Percentiles rank a stretch among this genome's conserved stretches.
Evolutionary conservation across 805 yeast genomes (phyloP).

Genomic region (Maudiozyma serrabonitensis): DNA sequence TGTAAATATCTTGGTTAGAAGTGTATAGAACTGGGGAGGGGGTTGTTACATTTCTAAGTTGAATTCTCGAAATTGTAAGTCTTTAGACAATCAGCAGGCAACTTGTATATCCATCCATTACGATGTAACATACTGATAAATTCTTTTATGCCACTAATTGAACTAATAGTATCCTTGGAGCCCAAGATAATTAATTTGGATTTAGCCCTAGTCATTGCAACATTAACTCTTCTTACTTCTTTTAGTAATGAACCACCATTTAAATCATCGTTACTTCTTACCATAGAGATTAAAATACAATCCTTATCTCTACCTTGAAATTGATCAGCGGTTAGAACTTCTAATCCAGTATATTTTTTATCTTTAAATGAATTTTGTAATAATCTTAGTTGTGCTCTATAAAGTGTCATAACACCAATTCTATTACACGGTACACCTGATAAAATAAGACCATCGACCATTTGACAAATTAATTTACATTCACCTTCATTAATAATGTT

Average conservation of each 20-base stretch:
- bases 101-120: slow-evolving; percentile 54
- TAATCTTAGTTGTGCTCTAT: slow-evolving; percentile 66
- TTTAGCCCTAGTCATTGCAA: slow-evolving; percentile 85
- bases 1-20: too few relatives aligned
- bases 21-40: too few relatives aligned
- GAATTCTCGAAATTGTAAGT: slow-evolving; percentile 22
- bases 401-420: slow-evolving; percentile 85
- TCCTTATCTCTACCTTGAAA: slow-evolving; percentile 95
- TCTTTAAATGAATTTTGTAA: slow-evolving; percentile 27
- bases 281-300: slow-evolving; percentile 81
- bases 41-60: background rate
- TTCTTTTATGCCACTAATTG: slow-evolving; percentile 25
- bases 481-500: slow-evolving; percentile 68
- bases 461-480: slow-evolving; percentile 51
- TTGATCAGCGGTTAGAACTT: slow-evolving; percentile 85
- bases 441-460: slow-evolving; percentile 45
- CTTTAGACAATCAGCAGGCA: slow-evolving; percentile 37
- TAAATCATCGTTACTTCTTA: slow-evolving; percentile 60
- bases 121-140: slow-evolving; percentile 50
- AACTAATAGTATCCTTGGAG: slow-evolving; percentile 45
- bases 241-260: slow-evolving; percentile 68
- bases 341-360: slow-evolving; percentile 38
- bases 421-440: slow-evolving; percentile 51
- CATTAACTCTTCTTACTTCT: slow-evolving; percentile 91
- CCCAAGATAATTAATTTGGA: slow-evolving; percentile 80